Evolutionary conservation across 306 rosid genomes (phyloP).

Genomic region (Prunus dulcis): DNA sequence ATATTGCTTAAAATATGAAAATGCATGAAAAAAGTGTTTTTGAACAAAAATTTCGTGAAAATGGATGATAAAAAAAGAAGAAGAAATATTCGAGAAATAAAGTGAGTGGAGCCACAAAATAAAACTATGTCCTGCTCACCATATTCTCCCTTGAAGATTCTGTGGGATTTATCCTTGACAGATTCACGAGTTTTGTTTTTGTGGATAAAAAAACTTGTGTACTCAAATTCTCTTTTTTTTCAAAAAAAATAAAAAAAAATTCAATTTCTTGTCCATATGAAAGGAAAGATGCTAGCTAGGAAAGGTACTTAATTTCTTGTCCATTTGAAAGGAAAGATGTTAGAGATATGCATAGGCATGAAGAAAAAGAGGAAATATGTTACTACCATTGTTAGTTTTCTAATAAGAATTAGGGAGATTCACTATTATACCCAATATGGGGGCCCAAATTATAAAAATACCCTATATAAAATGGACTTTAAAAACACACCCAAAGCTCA

Average conservation of each 20-base stretch:
- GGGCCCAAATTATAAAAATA: too few relatives aligned
- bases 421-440: too few relatives aligned
- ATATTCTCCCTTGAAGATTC: not conserved
- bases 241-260: too few relatives aligned
- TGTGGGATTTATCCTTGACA: not conserved
- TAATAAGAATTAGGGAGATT: too few relatives aligned
- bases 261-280: not conserved
- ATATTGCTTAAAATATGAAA: not conserved
- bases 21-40: not conserved
- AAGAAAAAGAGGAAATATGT: not conserved
- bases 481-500: too few relatives aligned
- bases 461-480: too few relatives aligned
- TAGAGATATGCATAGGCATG: not conserved
- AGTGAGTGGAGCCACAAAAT: conserved; percentile 4
- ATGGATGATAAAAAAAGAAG: not conserved
- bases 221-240: not conserved
- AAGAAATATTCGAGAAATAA: not conserved
- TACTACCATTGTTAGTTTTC: not conserved
- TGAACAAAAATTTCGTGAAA: not conserved
- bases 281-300: not conserved
- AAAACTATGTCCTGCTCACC: not conserved
- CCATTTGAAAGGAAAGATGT: not conserved
- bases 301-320: not conserved
- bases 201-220: not conserved
- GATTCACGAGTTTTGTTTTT: not conserved